phyloP scores from a whole-genome alignment of 306 rosid species.

The Quercus robur region DNA sequence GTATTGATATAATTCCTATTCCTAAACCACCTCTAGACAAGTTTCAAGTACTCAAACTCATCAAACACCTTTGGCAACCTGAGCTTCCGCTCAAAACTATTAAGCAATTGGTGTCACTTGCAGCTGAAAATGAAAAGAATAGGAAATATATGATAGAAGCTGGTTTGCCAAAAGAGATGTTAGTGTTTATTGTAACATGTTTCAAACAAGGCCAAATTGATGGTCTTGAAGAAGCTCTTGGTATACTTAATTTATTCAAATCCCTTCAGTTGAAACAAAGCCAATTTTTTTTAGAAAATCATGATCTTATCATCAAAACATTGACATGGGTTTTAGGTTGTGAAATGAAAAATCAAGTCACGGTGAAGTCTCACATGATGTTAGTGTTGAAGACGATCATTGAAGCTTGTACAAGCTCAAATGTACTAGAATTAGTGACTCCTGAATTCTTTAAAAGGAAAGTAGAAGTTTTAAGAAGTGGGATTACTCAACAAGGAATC shows the following conservation, averaged over 20 bases:
- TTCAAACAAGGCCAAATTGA: slow-evolving; percentile 4
- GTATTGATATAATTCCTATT: slow-evolving; percentile 54
- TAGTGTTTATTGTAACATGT: slow-evolving; percentile 34
- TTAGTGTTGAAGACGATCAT: slow-evolving; percentile 34
- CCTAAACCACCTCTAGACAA: slow-evolving; percentile 52
- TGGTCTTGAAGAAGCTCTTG: slow-evolving; percentile 58
- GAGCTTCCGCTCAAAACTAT: slow-evolving; percentile 28
- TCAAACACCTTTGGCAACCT: slow-evolving; percentile 25
- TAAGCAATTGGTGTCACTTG: slow-evolving; percentile 37
- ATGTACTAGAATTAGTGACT: slow-evolving; percentile 24
- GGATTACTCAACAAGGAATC: slow-evolving; percentile 37
- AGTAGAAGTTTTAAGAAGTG: slow-evolving; percentile 21
- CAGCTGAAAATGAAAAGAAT: slow-evolving; percentile 38
- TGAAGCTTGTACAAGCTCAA: slow-evolving; percentile 12
- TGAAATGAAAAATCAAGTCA: slow-evolving; percentile 11
- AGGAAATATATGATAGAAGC: slow-evolving; percentile 39
- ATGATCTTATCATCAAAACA: slow-evolving; percentile 27
- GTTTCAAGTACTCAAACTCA: slow-evolving; percentile 42
- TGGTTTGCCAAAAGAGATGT: slow-evolving; percentile 43
- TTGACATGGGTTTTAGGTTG: slow-evolving; percentile 41
- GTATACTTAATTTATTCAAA: slow-evolving; percentile 36
- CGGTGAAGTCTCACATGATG: slow-evolving; percentile 33
- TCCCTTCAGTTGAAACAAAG: slow-evolving; percentile 23
- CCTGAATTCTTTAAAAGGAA: slow-evolving; percentile 37
- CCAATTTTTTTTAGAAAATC: slow-evolving; percentile 10